Evolutionary conservation across 352 stramenopile genomes (phyloP).

Genomic region (Hyaloperonospora arabidopsidis): DNA sequence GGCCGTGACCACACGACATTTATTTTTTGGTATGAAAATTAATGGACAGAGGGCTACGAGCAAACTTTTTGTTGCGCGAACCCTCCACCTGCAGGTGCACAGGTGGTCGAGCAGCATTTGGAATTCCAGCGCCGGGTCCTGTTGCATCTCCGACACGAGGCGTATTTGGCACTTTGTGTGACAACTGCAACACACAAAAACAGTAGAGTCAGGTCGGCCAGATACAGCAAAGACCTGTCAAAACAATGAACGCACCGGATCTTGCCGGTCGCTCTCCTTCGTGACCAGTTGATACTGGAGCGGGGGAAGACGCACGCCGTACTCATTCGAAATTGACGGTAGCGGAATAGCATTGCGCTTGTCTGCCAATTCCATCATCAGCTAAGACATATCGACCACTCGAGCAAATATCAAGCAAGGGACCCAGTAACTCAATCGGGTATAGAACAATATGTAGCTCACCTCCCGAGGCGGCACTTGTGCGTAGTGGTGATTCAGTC

Average conservation of each 20-base stretch:
- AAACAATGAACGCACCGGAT: constrained; percentile 28
- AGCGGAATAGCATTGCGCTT: constrained; percentile 76
- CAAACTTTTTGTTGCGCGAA: constrained; percentile 71
- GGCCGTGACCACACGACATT: neutral
- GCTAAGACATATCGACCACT: constrained; percentile 22
- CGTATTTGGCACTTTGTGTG: constrained; percentile 30
- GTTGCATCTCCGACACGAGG: constrained; percentile 15
- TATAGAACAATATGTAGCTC: neutral
- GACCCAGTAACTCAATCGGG: neutral
- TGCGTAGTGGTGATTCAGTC: constrained; percentile 72
- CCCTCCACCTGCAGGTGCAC: constrained; percentile 45
- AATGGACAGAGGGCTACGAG: constrained; percentile 57
- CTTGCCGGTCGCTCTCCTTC: constrained; percentile 58
- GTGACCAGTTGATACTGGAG: constrained; percentile 64
- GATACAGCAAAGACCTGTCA: neutral
- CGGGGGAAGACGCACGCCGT: constrained; percentile 68
- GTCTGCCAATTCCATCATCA: constrained; percentile 83
- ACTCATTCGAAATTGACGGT: constrained; percentile 74
- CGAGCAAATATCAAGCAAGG: constrained; percentile 3
- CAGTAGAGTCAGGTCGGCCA: neutral
- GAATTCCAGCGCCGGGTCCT: constrained; percentile 15
- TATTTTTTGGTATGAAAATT: constrained; percentile 35
- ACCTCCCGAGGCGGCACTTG: constrained; percentile 70
- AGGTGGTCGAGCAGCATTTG: constrained; percentile 25
- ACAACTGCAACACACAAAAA: neutral